phyloP scores from a whole-genome alignment of 106 monocot genomes.

The Dendrobium huoshanense region DNA sequence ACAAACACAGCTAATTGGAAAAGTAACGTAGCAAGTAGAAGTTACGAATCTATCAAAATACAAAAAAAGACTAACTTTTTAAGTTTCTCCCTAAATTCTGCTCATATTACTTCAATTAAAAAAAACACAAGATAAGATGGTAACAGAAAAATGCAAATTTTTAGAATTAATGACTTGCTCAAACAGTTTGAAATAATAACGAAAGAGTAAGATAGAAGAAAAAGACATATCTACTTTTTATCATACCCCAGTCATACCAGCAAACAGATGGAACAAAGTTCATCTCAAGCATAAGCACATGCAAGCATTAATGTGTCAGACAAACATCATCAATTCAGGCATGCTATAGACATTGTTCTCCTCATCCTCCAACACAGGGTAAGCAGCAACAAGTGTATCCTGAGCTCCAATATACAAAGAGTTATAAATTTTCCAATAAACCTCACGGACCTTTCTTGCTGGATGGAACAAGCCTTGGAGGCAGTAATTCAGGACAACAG shows the following conservation, averaged over 20 bases:
- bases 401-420: conserved; percentile 90
- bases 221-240: not conserved
- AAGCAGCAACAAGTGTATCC: conserved; percentile 90
- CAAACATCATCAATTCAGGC: conserved; percentile 82
- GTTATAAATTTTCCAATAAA: too few species aligned
- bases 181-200: not conserved
- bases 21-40: not conserved
- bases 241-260: not conserved
- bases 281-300: not conserved
- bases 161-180: not conserved
- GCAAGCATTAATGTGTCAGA: conserved; percentile 16
- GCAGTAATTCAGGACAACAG: too few species aligned
- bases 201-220: not conserved
- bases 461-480: too few species aligned
- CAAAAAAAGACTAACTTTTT: not conserved
- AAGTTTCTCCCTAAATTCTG: not conserved
- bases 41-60: not conserved
- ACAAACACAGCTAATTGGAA: too few species aligned
- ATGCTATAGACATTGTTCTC: conserved; percentile 53
- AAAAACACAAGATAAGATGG: not conserved
- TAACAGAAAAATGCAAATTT: not conserved
- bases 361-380: conserved; percentile 79
- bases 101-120: not conserved
- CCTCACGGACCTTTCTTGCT: too few species aligned
- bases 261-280: not conserved